Evolutionary conservation across 352 stramenopile genomes (phyloP).

Genomic region (Phytopythium vexans): DNA sequence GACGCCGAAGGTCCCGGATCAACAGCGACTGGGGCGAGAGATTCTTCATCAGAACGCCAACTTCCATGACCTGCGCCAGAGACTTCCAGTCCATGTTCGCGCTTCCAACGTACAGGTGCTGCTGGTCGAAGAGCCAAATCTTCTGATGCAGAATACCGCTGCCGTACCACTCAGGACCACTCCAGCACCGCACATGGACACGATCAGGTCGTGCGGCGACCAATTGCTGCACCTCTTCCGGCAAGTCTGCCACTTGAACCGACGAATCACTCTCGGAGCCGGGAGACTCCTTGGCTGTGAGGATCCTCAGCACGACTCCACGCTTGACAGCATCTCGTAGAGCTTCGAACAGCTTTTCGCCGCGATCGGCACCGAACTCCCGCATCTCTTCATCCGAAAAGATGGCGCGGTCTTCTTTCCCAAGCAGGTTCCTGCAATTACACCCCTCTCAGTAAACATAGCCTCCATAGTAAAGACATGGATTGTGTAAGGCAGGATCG

Average conservation of each 20-base stretch:
- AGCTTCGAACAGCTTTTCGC: slow-evolving; percentile 45
- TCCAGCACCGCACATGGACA: slow-evolving; percentile 59
- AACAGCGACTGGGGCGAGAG: slow-evolving; percentile 24
- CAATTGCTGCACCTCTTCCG: slow-evolving; percentile 54
- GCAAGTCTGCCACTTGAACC: slow-evolving; percentile 26
- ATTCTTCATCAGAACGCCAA: slow-evolving; percentile 66
- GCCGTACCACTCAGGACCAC: slow-evolving; percentile 62
- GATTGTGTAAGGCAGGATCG: not conserved
- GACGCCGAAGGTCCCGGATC: slow-evolving; percentile 52
- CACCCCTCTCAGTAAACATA: not conserved
- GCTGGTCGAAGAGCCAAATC: slow-evolving; percentile 68
- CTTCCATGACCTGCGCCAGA: slow-evolving; percentile 79
- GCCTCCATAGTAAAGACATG: not conserved
- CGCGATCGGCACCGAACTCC: slow-evolving; percentile 54
- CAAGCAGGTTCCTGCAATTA: slow-evolving; percentile 46
- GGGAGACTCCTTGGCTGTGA: slow-evolving; percentile 33
- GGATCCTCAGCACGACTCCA: slow-evolving; percentile 52
- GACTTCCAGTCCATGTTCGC: slow-evolving; percentile 89
- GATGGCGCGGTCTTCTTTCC: slow-evolving; percentile 42
- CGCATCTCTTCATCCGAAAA: slow-evolving; percentile 57
- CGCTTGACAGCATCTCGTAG: slow-evolving; percentile 41
- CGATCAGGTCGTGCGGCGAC: slow-evolving; percentile 21
- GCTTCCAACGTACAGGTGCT: slow-evolving; percentile 71
- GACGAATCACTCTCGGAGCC: not conserved
- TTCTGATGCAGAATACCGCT: slow-evolving; percentile 84